Evolutionary conservation across 805 yeast genomes (phyloP), one percentile per base, ranked within the genome.

Genomic region (Candida sphagnicola): DNA sequence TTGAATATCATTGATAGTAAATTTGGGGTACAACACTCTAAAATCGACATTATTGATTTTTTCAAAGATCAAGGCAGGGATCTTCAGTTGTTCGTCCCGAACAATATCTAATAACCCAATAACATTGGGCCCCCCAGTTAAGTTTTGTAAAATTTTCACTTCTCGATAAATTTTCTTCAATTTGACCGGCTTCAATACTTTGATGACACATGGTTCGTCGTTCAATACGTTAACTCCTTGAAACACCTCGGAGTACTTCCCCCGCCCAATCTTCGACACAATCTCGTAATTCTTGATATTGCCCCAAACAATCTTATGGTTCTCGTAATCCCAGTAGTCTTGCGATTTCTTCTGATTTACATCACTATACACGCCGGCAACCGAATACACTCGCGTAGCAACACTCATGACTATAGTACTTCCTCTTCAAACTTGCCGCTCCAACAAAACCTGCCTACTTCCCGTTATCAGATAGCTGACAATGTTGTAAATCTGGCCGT

Each of bases 241-340:
- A 58, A 90, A 90, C 21, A 90, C 97, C 61, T 90, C 97, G n/a
- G 95, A 83, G 63, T 89, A 90, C 66, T 87, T 90, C 18, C 97
- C 97, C 41, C 96, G 75, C 11, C 97, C 97, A 14, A 90, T 82
- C 62, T 89, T 87, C 45, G 75, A 73, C 38, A 85, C 76, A 44
- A 90, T 84, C 59, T 90, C 97, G 56, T 83, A 84, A 53, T 78
- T 59, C 35, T 57, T 57, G 41, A 65, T 66, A 30, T 58, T 51
- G 15, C 71, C 72, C 74, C 74, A 68, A 31, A 55, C 54, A 34
- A 67, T 64, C 41, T 59, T 58, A 45, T 62, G 66, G 45, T 80
- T 80, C 48, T 85, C 95, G 56, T 87, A 87, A 60, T 88, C 95
- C 90, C 95, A 88, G 61, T 88, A 88, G 31, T 78, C 78, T 37